These are phyloP conservation scores for Typha latifolia DNA, from an alignment of 176 grass and related monocot genomes.

Conservation along the genomic window DNA sequence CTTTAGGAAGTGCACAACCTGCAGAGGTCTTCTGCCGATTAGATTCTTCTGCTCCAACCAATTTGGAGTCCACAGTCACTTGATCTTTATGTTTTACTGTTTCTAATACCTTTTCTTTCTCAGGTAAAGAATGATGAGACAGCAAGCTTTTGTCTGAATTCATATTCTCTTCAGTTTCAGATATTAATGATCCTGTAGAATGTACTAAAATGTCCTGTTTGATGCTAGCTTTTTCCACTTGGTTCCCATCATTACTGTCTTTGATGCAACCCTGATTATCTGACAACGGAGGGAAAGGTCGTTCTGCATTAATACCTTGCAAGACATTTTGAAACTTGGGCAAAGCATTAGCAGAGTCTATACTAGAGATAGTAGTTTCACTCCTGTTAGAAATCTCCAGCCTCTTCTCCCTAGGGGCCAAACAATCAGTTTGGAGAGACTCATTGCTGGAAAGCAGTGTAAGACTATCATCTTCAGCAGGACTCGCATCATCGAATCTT, in stretches of 20 bases:
- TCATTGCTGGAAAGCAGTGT: conserved; percentile 11
- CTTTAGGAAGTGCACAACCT: conserved; percentile 24
- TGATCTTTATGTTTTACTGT: conserved; percentile 24
- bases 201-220: conserved; percentile 21
- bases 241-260: conserved; percentile 15
- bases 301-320: conserved; percentile 16
- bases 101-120: conserved; percentile 17
- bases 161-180: conserved; percentile 34
- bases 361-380: conserved; percentile 14
- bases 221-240: conserved; percentile 18
- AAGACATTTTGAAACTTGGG: conserved; percentile 30
- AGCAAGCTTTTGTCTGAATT: conserved; percentile 25
- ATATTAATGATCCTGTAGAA: conserved; percentile 28
- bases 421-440: conserved; percentile 17
- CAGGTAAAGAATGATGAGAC: conserved; percentile 17
- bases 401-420: conserved; percentile 15
- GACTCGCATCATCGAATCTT: conserved; percentile 16
- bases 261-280: conserved; percentile 18
- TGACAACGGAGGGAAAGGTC: conserved; percentile 19
- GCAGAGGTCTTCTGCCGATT: conserved; percentile 14
- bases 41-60: conserved; percentile 24
- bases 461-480: conserved; percentile 27
- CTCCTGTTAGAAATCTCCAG: conserved; percentile 10
- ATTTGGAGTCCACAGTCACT: conserved; percentile 25
- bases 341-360: conserved; percentile 12